Evolutionary conservation across 129 eudicot genomes (phyloP), one percentile per base, ranked within the genome.

Genomic region (Solidago caesia): DNA sequence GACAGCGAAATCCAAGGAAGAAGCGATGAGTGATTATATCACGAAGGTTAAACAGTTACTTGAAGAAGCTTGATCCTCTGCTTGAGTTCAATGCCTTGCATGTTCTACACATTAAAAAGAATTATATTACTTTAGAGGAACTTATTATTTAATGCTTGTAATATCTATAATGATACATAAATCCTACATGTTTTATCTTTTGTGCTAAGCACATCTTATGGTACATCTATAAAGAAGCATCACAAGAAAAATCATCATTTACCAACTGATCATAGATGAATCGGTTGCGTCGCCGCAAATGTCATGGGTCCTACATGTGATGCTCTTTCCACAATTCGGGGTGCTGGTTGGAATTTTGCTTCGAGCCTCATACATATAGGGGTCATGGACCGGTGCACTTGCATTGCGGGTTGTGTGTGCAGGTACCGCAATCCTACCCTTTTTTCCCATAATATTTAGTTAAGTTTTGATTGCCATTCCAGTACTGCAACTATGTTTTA

Each of bases 21-120:
- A 83, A 65, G 96, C 97, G 5, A 91, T 84, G 97, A 70, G 62
- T 72, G 96, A 91, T 44, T 91, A 88, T 60, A 89, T 91, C 85
- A 89, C 96, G 29, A 91, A 88, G 84, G 96, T 86, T 73, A 91
- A 91, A 74, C 92, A 89, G 69, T 69, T 91, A 79, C 78, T 82
- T n/a, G 96, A 88, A 76, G 87, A 67, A 67, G 52, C 70, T 43
- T 45, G 52, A 66, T 45, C n/a, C 16, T 44, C 43, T 26, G 7
- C 53, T 21, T 21, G 58, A 46, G 58, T 9, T 67, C 58, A 25
- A 8, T n/a, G 16, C 13, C 33, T 14, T 1, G 70, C 53, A 11
- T 25, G 67, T 25, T 72, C 27, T 27, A 61, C 27, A 42, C 67
- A 13, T 52, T 13, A 48, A 7, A 21, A 15, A 71, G 4, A 55